Evolutionary conservation across 2,329 filamentous ascomycete genomes (phyloP), one percentile per base, ranked within the genome.

Genomic region (Fusarium sp.): DNA sequence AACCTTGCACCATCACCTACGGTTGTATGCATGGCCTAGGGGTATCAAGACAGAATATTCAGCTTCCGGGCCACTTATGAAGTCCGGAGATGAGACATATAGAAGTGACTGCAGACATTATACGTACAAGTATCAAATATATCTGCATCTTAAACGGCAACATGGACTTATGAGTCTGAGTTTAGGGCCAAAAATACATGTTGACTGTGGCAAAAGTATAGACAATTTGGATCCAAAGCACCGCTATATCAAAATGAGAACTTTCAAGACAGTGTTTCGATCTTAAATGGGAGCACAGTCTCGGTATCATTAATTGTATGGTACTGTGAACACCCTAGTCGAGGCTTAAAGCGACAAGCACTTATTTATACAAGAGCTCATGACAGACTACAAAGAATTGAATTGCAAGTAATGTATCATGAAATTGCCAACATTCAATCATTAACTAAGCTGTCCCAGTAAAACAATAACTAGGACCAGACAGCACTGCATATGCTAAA

Each of bases 401-500:
- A 23, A 14, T 13, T 11, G 37, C 15, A 55, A 20, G 44, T 10
- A 12, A 32, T 13, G 5, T 7, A 18, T 17, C 15, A 7, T 17
- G 18, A 17, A 26, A 56, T 15, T 35, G 18, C 20, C 18, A 12
- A 20, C 14, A 15, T 37, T 6, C 26, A 49, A 20, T 27, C 9
- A 27, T 37, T 8, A 37, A 35, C 14, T 27, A n/a, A 48, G n/a
- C 15, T 4, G 23, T 8, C 30, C 18, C 26, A 17, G 35, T 26
- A 35, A 26, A 17, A n/a, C 20, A 57, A 42, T 35, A 13, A 6
- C 27, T 27, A 15, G 14, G 26, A n/a, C n/a, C 23, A n/a, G 50
- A 42, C 58, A 59, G 20, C 48, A 53, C 50, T 35, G 37, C 37
- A 46, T 37, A 42, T 64, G 49, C 64, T 42, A 13, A 75, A 70